Conservation (phyloP, 2,329 filamentous ascomycete genomes). For the Diaporthe vexans region DNA sequence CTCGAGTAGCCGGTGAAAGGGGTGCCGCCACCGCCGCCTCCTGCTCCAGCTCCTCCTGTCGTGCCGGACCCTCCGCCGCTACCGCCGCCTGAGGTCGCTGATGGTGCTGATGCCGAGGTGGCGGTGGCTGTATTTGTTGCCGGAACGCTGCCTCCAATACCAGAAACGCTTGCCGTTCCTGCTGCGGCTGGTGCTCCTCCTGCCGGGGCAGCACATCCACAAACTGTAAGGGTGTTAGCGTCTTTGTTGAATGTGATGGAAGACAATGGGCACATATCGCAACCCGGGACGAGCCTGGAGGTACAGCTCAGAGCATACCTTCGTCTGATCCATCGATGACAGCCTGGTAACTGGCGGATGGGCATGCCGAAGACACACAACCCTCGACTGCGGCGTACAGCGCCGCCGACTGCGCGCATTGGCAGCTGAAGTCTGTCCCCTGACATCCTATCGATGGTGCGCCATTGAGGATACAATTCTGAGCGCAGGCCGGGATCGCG, state of each 20-base stretch:
- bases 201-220: slow-evolving; percentile 37
- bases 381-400: slow-evolving; percentile 51
- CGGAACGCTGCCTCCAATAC: not conserved
- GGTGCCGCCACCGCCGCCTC: slow-evolving; percentile 26
- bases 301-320: slow-evolving; percentile 42
- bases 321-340: slow-evolving; percentile 50
- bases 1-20: slow-evolving; percentile 40
- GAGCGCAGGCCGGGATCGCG: slow-evolving; percentile 50
- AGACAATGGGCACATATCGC: not conserved
- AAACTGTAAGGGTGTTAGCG: slow-evolving; percentile 31
- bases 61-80: slow-evolving; percentile 6
- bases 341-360: slow-evolving; percentile 46
- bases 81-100: not conserved
- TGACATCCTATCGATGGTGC: slow-evolving; percentile 49
- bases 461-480: slow-evolving; percentile 50
- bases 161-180: slow-evolving; percentile 36
- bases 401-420: slow-evolving; percentile 49
- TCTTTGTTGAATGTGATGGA: not conserved
- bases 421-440: slow-evolving; percentile 50
- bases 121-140: slow-evolving; percentile 31
- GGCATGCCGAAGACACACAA: slow-evolving; percentile 49
- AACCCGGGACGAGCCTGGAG: not conserved
- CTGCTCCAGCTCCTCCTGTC: not conserved
- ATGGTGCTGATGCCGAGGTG: not conserved
- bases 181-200: slow-evolving; percentile 7